phyloP scores from a whole-genome alignment of 768 basidiomycete species.

The Cystobasidium ongulense region DNA sequence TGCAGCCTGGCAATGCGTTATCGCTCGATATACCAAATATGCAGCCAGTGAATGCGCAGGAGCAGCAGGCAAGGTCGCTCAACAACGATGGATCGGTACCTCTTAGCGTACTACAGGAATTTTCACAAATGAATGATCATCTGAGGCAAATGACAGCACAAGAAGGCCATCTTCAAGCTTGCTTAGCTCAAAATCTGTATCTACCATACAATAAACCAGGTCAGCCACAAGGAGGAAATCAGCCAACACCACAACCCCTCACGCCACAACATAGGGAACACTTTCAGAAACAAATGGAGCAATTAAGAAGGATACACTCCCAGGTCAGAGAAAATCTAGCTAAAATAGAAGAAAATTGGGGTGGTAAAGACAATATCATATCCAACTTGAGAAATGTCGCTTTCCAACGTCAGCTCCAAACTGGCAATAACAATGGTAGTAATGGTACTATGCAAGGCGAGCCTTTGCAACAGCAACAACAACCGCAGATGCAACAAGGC shows the following conservation, averaged over 20 bases:
- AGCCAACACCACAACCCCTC: slow-evolving; percentile 25
- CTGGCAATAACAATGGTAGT: background rate
- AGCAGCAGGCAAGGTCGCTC: background rate
- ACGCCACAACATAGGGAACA: slow-evolving; percentile 7
- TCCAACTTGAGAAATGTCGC: slow-evolving; percentile 1
- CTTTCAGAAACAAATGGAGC: slow-evolving; percentile 1
- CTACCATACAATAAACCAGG: background rate
- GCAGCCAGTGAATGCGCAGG: background rate
- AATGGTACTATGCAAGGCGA: background rate
- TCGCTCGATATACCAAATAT: background rate
- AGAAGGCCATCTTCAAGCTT: slow-evolving; percentile 7
- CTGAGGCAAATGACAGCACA: background rate
- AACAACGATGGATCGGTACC: background rate
- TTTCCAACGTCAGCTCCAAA: slow-evolving; percentile 17
- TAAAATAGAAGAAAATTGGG: slow-evolving; percentile 3
- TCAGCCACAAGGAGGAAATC: background rate
- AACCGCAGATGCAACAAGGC: slow-evolving; percentile 1
- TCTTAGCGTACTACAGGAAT: slow-evolving; percentile 14
- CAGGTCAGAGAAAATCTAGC: background rate
- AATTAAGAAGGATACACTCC: background rate
- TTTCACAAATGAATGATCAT: slow-evolving; percentile 9
- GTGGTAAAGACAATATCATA: slow-evolving; percentile 30
- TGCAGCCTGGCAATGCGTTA: background rate
- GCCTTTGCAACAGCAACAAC: slow-evolving; percentile 20
- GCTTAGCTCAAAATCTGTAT: slow-evolving; percentile 6